Evolutionary conservation across 2,329 filamentous ascomycete species (phyloP), one percentile per base, ranked within the genome.

Genomic region (Daldinia sp.): DNA sequence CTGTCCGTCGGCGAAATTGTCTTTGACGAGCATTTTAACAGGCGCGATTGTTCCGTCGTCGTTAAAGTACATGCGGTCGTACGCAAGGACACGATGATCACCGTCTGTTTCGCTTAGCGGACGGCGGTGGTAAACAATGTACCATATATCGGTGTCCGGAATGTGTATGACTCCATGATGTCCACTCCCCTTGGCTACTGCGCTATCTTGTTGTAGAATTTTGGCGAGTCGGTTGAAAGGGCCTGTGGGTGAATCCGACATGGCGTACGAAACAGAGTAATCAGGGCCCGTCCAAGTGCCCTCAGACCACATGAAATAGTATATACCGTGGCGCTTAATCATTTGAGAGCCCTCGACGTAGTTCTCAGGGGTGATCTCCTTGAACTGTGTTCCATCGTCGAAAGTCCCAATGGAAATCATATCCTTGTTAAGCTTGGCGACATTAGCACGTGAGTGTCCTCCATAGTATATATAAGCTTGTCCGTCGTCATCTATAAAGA

Each of bases 21-120:
- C 81, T 65, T 79, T 78, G 9, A 83, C 81, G 12, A 82, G 75
- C 82, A 86, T 85, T 44, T 73, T 75, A 4, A 86, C 77, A 0
- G 79, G 79, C 50, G 77, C 71, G 44, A 85, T 84, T 41, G 79
- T 81, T 18, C 81, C 82, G 35, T 82, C 75, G 0, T 78, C 76
- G 65, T 82, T 79, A 68, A 86, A 85, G 67, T 81, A 78, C 78
- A 86, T 82, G 15, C 82, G 79, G 72, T 86, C 84, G 58, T 85
- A 84, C 37, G 82, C 82, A 2, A 82, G 74, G 15, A 82, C 83
- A 2, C 84, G 82, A 72, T 85, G 81, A 66, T 86, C 83, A 37
- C 79, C 80, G 60, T 81, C 79, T 0, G 78, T 80, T 53, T 84
- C 82, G 65, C 81, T 80, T 2, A 84, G 78, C 6, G 80, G 81